Evolutionary conservation across 768 basidiomycete genomes (phyloP).

Genomic region (Leccinellum luteum): DNA sequence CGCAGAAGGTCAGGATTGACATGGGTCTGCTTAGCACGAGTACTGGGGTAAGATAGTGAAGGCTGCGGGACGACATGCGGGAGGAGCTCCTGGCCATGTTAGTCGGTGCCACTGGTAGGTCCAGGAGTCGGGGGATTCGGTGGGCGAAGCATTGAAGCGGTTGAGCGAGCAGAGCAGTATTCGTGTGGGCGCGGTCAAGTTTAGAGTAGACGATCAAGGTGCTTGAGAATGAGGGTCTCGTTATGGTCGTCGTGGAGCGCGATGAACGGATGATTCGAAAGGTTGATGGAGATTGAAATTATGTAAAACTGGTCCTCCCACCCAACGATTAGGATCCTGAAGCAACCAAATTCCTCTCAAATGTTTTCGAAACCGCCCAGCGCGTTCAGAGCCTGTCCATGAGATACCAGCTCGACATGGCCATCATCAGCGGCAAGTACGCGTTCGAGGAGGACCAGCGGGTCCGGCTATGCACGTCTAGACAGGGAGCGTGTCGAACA

Average conservation of each 20-base stretch:
- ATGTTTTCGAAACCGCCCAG: too few species aligned
- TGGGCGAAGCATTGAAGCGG: slow-evolving; percentile 79
- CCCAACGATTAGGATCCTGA: too few species aligned
- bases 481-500: too few species aligned
- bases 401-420: too few species aligned
- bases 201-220: slow-evolving; percentile 70
- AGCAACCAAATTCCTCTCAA: too few species aligned
- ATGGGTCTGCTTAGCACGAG: slow-evolving; percentile 95
- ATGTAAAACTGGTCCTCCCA: too few species aligned
- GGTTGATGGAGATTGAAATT: slow-evolving; percentile 36
- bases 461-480: too few species aligned
- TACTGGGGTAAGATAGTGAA: slow-evolving; percentile 82
- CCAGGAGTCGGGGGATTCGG: slow-evolving; percentile 58
- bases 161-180: slow-evolving; percentile 85
- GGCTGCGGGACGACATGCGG: slow-evolving; percentile 86
- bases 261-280: slow-evolving; percentile 78
- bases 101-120: slow-evolving; percentile 42
- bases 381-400: too few species aligned
- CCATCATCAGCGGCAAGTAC: too few species aligned
- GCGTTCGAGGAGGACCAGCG: too few species aligned
- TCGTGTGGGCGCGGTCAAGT: slow-evolving; percentile 75
- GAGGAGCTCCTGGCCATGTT: slow-evolving; percentile 71
- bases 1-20: slow-evolving; percentile 94
- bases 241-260: slow-evolving; percentile 85
- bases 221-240: slow-evolving; percentile 80